Evolutionary conservation across 2,329 filamentous ascomycete species (phyloP).

Genomic region (Colletotrichum agaves): DNA sequence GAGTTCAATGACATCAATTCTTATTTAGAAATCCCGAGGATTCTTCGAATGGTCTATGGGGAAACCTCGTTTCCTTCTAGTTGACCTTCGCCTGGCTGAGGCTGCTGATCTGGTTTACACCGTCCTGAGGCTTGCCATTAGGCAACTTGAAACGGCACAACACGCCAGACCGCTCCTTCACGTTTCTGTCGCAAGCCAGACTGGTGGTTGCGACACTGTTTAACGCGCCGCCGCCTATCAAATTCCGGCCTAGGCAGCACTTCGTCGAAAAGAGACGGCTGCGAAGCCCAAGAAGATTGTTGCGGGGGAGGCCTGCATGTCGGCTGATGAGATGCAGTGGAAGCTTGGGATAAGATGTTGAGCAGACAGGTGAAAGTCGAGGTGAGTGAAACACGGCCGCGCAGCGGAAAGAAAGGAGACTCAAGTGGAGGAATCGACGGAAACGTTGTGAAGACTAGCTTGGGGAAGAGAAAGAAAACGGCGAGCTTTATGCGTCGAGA

Average conservation of each 20-base stretch:
- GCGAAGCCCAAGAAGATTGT: conserved; percentile 42
- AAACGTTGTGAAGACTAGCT: conserved; percentile 5
- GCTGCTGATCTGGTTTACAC: conserved; percentile 41
- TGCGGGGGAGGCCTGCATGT: conserved; percentile 43
- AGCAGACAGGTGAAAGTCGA: too few relatives aligned
- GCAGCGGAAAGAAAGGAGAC: conserved; percentile 12
- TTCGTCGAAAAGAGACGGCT: conserved; percentile 36
- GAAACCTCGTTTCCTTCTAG: conserved; percentile 28
- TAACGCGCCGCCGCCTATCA: conserved; percentile 41
- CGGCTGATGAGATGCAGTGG: conserved; percentile 14
- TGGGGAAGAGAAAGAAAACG: background rate
- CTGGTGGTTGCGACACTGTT: conserved; percentile 43
- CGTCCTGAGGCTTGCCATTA: conserved; percentile 43
- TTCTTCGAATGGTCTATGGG: too few relatives aligned
- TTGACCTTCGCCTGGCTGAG: conserved; percentile 43
- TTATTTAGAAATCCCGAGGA: too few relatives aligned
- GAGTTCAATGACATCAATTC: too few relatives aligned
- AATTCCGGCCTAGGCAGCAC: background rate
- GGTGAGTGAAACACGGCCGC: background rate
- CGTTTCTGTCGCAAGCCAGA: conserved; percentile 42
- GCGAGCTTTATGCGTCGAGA: background rate
- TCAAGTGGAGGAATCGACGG: background rate
- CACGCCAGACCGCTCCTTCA: conserved; percentile 43
- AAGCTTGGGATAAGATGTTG: too few relatives aligned
- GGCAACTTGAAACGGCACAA: conserved; percentile 44